Percentiles rank a stretch among this genome's conserved stretches.
Evolutionary conservation across 2,329 filamentous ascomycete species (phyloP).

Genomic region (Pezicula carpinea): DNA sequence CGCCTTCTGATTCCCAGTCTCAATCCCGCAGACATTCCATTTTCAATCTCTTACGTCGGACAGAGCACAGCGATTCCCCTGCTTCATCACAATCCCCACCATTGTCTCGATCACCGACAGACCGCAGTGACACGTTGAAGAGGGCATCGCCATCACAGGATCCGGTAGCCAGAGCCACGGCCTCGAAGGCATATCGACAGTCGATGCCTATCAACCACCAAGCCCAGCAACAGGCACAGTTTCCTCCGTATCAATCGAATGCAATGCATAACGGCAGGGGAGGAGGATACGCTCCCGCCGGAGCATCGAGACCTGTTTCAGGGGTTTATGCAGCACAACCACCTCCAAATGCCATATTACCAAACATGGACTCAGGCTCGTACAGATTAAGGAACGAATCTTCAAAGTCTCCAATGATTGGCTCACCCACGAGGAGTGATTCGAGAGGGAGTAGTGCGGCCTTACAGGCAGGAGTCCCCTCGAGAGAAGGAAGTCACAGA

Average conservation of each 20-base stretch:
- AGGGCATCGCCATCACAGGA: slow-evolving; percentile 14
- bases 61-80: slow-evolving; percentile 18
- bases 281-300: slow-evolving; percentile 30
- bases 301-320: slow-evolving; percentile 38
- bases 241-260: slow-evolving; percentile 38
- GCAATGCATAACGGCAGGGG: slow-evolving; percentile 33
- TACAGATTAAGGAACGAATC: slow-evolving; percentile 56
- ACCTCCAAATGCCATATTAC: slow-evolving; percentile 32
- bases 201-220: slow-evolving; percentile 39
- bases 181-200: slow-evolving; percentile 33
- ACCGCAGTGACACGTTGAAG: slow-evolving; percentile 26
- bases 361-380: slow-evolving; percentile 33
- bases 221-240: slow-evolving; percentile 36
- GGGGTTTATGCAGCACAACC: slow-evolving; percentile 38
- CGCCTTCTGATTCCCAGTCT: slow-evolving; percentile 24
- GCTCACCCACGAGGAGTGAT: slow-evolving; percentile 53
- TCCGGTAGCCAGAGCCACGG: slow-evolving; percentile 19
- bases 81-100: slow-evolving; percentile 11
- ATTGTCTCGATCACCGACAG: slow-evolving; percentile 19
- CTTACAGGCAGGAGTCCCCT: slow-evolving; percentile 56
- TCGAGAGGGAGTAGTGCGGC: slow-evolving; percentile 56
- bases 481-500: slow-evolving; percentile 64
- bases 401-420: slow-evolving; percentile 50
- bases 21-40: slow-evolving; percentile 29
- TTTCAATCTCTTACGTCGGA: slow-evolving; percentile 30